Conservation (phyloP, 176 grass and related monocot genomes). For the Zoysia pacifica region DNA sequence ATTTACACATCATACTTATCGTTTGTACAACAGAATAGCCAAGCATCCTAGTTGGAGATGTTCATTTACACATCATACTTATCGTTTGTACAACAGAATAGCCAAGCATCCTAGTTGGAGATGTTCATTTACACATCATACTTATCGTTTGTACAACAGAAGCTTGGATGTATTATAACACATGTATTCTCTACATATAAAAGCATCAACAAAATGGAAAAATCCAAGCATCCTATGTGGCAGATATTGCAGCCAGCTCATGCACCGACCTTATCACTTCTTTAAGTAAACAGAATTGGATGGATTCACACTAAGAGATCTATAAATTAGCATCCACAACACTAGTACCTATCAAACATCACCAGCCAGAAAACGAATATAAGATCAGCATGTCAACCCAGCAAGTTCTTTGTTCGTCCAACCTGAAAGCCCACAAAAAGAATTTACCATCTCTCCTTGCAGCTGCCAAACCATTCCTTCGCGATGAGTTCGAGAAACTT, state of each 20-base stretch:
- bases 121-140: too few relatives aligned
- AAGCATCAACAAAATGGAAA: conserved; percentile 10
- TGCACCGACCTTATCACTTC: neutral
- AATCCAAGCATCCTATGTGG: conserved; percentile 9
- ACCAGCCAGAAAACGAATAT: neutral
- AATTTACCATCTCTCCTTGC: conserved; percentile 47
- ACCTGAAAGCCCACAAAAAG: conserved; percentile 15
- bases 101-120: too few relatives aligned
- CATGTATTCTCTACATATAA: neutral
- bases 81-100: too few relatives aligned
- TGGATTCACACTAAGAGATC: neutral
- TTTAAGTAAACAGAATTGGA: neutral
- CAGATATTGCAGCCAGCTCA: conserved; percentile 1
- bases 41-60: neutral
- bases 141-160: neutral
- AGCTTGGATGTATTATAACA: neutral
- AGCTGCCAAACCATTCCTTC: conserved; percentile 56
- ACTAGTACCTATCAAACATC: conserved; percentile 8
- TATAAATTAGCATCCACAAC: conserved; percentile 11
- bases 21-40: neutral
- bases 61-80: too few relatives aligned
- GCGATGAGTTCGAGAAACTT: conserved; percentile 47
- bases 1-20: neutral
- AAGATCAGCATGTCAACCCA: conserved; percentile 5
- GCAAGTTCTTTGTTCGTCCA: neutral